Conservation (phyloP, 2,329 filamentous ascomycete species). For the Seiridium cupressi region DNA sequence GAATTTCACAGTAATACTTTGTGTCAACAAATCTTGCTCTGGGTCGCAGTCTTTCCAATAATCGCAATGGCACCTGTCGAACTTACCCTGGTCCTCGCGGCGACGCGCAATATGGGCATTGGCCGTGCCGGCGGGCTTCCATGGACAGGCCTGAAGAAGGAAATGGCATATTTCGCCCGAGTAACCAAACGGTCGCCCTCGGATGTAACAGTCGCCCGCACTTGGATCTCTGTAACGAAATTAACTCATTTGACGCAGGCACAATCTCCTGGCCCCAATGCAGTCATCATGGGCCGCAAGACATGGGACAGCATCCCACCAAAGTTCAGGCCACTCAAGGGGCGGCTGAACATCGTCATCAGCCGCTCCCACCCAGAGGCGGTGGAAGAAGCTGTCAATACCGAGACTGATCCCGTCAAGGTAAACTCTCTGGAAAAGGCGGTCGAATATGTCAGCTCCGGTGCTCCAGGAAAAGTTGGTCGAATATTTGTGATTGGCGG, state of each 20-base stretch:
- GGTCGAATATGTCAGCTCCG: conserved; percentile 43
- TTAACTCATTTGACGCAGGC: conserved; percentile 17
- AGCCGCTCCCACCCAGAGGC: conserved; percentile 47
- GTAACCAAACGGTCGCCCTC: conserved; percentile 70
- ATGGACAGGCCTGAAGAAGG: conserved; percentile 83
- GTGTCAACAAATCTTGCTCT: not conserved
- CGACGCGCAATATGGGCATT: conserved; percentile 88
- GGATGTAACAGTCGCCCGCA: conserved; percentile 25
- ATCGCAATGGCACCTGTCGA: conserved; percentile 42
- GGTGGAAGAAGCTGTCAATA: conserved; percentile 12
- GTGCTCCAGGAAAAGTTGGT: conserved; percentile 36
- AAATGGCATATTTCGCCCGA: conserved; percentile 94
- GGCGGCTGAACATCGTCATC: conserved; percentile 80
- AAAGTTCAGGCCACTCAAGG: conserved; percentile 75
- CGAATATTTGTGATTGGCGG: conserved; percentile 88
- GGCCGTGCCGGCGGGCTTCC: conserved; percentile 76
- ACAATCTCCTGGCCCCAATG: conserved; percentile 50
- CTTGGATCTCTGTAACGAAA: too few species aligned
- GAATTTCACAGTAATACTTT: too few species aligned
- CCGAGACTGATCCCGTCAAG: conserved; percentile 52
- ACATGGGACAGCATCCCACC: conserved; percentile 90
- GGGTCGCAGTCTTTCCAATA: not conserved
- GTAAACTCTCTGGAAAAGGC: conserved; percentile 59
- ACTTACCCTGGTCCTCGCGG: conserved; percentile 90
- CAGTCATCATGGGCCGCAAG: conserved; percentile 95